These are phyloP conservation scores for Nigrospora sphaerica DNA, from an alignment of 2,329 filamentous ascomycete genomes.

Conservation along the genomic window DNA sequence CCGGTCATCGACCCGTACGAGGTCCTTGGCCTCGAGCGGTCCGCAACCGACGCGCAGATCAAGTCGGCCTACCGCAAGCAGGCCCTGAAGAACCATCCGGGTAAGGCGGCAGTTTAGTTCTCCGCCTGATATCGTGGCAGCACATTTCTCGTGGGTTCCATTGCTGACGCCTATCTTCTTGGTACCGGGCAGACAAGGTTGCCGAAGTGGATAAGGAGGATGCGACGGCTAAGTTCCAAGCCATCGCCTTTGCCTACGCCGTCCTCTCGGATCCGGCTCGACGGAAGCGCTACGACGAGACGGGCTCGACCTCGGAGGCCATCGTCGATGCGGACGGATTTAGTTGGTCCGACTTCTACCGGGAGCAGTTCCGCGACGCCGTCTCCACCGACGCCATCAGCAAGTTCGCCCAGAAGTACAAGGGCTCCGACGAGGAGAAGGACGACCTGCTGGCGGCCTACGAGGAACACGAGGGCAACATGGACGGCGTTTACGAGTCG, in stretches of 20 bases:
- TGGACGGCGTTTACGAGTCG: slow-evolving; percentile 69
- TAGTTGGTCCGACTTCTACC: slow-evolving; percentile 86
- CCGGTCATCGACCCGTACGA: slow-evolving; percentile 71
- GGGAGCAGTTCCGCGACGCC: slow-evolving; percentile 71
- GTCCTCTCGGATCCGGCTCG: slow-evolving; percentile 78
- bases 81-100: slow-evolving; percentile 80
- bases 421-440: slow-evolving; percentile 78
- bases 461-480: slow-evolving; percentile 62
- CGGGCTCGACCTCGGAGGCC: slow-evolving; percentile 80
- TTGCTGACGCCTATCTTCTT: background rate
- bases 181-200: slow-evolving; percentile 62
- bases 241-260: slow-evolving; percentile 88
- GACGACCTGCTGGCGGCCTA: slow-evolving; percentile 73
- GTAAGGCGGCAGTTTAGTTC: slow-evolving; percentile 37
- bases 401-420: slow-evolving; percentile 71
- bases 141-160: background rate
- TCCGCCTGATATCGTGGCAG: background rate
- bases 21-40: slow-evolving; percentile 63
- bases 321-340: slow-evolving; percentile 75
- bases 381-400: slow-evolving; percentile 69
- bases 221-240: slow-evolving; percentile 79
- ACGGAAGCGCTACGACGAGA: slow-evolving; percentile 81
- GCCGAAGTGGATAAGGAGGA: slow-evolving; percentile 56
- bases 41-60: slow-evolving; percentile 71
- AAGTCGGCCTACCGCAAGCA: slow-evolving; percentile 89